Conservation (phyloP, 192 early-diverging fungal species). For the Endogone sp. region DNA sequence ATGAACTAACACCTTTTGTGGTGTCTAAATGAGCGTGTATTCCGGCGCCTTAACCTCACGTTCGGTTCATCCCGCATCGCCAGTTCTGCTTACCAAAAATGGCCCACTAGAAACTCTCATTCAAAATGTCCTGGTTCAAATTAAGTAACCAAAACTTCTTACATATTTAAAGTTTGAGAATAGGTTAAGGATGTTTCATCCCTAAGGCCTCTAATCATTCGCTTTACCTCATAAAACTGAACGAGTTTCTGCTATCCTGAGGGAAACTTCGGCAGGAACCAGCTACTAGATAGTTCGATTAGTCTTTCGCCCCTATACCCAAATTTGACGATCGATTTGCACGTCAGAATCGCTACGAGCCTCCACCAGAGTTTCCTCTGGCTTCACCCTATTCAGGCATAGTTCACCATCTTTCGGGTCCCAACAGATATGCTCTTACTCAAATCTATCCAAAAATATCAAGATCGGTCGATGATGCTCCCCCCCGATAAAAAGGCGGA, state of each 20-base stretch:
- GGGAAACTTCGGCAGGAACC: conserved; percentile 83
- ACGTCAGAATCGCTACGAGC: conserved; percentile 72
- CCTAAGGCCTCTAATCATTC: conserved; percentile 82
- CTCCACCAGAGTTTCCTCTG: conserved; percentile 79
- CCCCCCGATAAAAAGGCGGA: conserved; percentile 9
- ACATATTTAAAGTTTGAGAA: conserved; percentile 77
- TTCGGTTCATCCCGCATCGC: conserved; percentile 86
- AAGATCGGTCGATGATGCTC: conserved; percentile 53
- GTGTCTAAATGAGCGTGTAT: conserved; percentile 54
- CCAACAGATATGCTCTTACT: conserved; percentile 69
- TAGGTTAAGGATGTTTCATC: conserved; percentile 72
- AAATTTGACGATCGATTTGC: conserved; percentile 78
- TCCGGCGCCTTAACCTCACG: conserved; percentile 70
- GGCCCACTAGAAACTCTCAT: conserved; percentile 86
- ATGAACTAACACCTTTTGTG: conserved; percentile 82
- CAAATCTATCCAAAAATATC: conserved; percentile 45
- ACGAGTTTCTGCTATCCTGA: conserved; percentile 77
- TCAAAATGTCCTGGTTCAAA: conserved; percentile 55
- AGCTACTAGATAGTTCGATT: conserved; percentile 84
- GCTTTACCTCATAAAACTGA: conserved; percentile 80
- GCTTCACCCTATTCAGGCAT: conserved; percentile 79
- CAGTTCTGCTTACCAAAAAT: conserved; percentile 88
- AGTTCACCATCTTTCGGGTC: conserved; percentile 84
- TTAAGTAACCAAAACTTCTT: conserved; percentile 68
- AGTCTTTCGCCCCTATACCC: conserved; percentile 82